These are phyloP conservation scores for Triticum monococcum DNA, from an alignment of 176 grass and related monocot species.

Conservation along the genomic window DNA sequence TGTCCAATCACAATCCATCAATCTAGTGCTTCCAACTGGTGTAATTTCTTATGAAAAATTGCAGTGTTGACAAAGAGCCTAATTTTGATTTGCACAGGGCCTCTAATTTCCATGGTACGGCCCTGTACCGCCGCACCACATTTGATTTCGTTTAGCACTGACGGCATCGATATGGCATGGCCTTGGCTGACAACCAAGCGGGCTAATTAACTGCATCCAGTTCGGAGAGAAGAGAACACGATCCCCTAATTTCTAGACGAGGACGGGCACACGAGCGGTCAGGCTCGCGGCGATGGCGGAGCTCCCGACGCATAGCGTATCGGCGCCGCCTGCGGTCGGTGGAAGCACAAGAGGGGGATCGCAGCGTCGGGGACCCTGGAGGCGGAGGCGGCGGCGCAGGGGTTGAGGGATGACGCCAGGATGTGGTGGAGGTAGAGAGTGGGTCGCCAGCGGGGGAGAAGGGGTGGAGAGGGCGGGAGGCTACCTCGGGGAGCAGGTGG, in stretches of 20 bases:
- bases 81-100: no score
- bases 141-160: background rate
- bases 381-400: constrained; percentile 10
- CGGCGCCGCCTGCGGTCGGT: constrained; percentile 10
- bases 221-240: background rate
- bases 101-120: no score
- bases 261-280: constrained; percentile 26
- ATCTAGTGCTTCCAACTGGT: no score
- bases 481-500: constrained; percentile 41
- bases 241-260: constrained; percentile 40
- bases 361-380: constrained; percentile 64
- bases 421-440: constrained; percentile 33
- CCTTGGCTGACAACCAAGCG: no score
- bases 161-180: background rate
- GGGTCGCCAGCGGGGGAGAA: background rate
- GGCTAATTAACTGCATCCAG: background rate
- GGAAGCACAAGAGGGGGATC: constrained; percentile 84
- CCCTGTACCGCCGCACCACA: background rate
- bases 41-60: no score
- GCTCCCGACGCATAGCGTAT: constrained; percentile 47
- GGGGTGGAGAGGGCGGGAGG: constrained; percentile 12
- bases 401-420: constrained; percentile 55
- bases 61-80: no score
- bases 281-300: constrained; percentile 51
- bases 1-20: no score